A percentile compares a stretch with the other conserved stretches of the same genome.
These are phyloP conservation scores for Xylaria cubensis DNA, from an alignment of 495 filamentous ascomycete genomes.

Conservation along the genomic window DNA sequence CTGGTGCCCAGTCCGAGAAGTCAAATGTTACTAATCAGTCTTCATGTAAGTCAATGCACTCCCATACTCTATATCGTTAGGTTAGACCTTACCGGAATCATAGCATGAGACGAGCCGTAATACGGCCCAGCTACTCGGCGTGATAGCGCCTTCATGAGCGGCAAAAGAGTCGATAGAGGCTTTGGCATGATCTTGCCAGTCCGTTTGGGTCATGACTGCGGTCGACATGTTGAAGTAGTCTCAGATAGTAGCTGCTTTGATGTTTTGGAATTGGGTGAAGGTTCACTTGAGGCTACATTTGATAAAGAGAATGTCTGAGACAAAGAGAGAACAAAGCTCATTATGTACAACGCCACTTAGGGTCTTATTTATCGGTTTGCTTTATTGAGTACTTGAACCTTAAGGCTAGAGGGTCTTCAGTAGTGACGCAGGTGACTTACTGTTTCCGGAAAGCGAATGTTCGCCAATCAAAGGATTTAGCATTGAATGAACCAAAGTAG, in stretches of 20 bases:
- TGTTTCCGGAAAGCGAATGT: conserved; percentile 1
- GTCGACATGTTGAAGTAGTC: conserved; percentile 18
- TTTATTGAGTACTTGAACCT: not conserved
- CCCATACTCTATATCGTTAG: not conserved
- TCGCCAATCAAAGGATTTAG: not conserved
- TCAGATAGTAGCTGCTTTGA: not conserved
- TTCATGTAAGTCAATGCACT: not conserved
- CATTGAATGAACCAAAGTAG: not conserved
- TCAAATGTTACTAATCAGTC: conserved; percentile 11
- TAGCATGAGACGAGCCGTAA: conserved; percentile 12
- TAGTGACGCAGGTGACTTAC: not conserved
- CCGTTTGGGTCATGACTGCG: not conserved
- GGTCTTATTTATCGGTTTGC: not conserved
- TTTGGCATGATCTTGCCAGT: conserved; percentile 14
- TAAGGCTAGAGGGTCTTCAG: not conserved
- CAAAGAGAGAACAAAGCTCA: not conserved
- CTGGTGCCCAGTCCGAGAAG: conserved; percentile 22
- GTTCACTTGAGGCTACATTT: not conserved
- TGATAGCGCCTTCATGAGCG: not conserved
- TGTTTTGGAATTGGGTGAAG: not conserved
- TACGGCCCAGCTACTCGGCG: not conserved
- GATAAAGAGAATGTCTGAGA: not conserved
- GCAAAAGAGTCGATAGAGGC: conserved; percentile 11
- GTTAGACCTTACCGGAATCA: conserved; percentile 14
- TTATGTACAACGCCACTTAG: not conserved